phyloP scores from a whole-genome alignment of 148 eudicot genomes.

The Camellia granthamiana region DNA sequence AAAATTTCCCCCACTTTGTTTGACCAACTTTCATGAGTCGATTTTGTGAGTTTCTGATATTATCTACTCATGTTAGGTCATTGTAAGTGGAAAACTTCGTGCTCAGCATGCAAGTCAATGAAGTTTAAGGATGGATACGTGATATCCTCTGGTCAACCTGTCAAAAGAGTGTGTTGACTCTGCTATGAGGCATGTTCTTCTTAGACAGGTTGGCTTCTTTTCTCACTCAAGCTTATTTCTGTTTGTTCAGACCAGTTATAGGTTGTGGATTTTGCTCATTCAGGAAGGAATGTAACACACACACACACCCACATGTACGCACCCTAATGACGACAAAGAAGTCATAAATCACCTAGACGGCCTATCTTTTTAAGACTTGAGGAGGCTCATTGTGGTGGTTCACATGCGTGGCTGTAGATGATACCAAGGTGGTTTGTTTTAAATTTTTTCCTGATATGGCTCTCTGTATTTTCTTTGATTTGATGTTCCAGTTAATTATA shows the following conservation, averaged over 20 bases:
- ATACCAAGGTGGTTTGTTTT: no score
- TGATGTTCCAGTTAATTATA: no score
- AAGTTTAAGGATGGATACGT: slow-evolving; percentile 58
- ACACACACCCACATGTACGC: no score
- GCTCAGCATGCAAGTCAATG: slow-evolving; percentile 61
- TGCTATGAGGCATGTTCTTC: slow-evolving; percentile 54
- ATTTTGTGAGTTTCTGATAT: not conserved
- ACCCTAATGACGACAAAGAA: no score
- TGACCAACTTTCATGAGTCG: not conserved
- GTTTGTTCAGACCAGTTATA: not conserved
- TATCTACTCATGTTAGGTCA: slow-evolving; percentile 29
- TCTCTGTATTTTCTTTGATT: not conserved
- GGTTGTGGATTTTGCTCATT: no score
- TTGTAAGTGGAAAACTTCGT: slow-evolving; percentile 57
- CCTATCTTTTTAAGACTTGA: no score
- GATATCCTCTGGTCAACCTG: slow-evolving; percentile 60
- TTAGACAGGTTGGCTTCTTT: slow-evolving; percentile 38
- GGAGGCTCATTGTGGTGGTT: no score
- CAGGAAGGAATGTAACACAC: no score
- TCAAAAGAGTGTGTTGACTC: slow-evolving; percentile 50
- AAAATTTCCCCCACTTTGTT: not conserved
- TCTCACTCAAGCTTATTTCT: no score
- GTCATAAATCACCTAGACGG: no score
- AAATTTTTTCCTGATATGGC: not conserved
- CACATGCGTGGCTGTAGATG: no score